Conservation (phyloP, 441 rosid species). For the Gossypium laxum region DNA sequence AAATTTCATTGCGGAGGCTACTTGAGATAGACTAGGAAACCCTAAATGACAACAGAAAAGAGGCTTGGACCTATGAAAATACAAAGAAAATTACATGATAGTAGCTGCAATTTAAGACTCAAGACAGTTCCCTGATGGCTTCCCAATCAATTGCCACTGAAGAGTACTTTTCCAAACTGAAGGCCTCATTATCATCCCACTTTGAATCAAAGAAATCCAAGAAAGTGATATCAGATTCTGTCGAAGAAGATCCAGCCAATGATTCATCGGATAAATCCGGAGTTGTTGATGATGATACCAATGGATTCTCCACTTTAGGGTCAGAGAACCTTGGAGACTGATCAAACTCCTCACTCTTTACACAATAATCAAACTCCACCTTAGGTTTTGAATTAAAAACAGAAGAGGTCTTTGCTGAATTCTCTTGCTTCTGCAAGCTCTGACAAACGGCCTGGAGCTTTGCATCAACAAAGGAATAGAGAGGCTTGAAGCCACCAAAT, state of each 20-base stretch:
- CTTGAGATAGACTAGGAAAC: slow-evolving; percentile 4
- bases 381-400: slow-evolving; percentile 22
- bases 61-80: too few relatives aligned
- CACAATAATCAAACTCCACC: slow-evolving; percentile 10
- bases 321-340: background rate
- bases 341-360: slow-evolving; percentile 20
- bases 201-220: slow-evolving; percentile 34
- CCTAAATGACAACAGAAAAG: background rate
- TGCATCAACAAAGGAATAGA: slow-evolving; percentile 70
- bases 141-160: slow-evolving; percentile 84
- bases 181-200: slow-evolving; percentile 34
- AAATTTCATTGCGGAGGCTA: slow-evolving; percentile 48
- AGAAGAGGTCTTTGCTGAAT: background rate
- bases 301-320: too few relatives aligned
- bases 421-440: slow-evolving; percentile 47
- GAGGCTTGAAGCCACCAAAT: slow-evolving; percentile 55
- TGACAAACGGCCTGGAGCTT: slow-evolving; percentile 72
- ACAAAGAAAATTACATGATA: background rate
- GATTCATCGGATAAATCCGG: too few relatives aligned
- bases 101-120: slow-evolving; percentile 15
- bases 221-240: slow-evolving; percentile 47
- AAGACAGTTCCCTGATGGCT: slow-evolving; percentile 46
- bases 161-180: slow-evolving; percentile 52
- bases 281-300: too few relatives aligned
- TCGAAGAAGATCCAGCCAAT: slow-evolving; percentile 33